Evolutionary conservation across 306 rosid genomes (phyloP), one percentile per base, ranked within the genome.

Genomic region (Cucurbita ficifolia): DNA sequence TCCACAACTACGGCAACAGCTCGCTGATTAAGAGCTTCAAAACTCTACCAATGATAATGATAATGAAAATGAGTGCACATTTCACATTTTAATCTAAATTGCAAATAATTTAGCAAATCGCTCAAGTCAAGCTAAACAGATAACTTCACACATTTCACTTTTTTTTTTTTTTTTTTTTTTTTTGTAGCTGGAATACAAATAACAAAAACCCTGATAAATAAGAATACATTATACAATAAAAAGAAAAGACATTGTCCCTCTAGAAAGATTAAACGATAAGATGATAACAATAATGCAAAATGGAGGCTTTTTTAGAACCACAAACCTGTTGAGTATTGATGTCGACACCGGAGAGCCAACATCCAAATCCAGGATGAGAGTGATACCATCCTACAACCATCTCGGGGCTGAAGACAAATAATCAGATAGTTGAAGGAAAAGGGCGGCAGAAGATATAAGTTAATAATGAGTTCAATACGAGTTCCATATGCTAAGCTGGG

Each of bases 381-480:
- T 92, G 98, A 76, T 92, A 92, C 98, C 96, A 92, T 4, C 98
- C 98, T 1, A 90, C 97, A 80, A 93, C 98, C 98, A 93, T 93
- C 92, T 93, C 97, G 2, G 97, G 97, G 75, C 98, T 90, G 85
- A 74, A 82, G 79, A 42, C 45, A 12, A 14, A 10, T 39, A 76
- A 36, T 63, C 18, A 50, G 60, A 58, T 40, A 35, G 72, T 59
- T 22, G 14, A 13, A 10, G 62, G 69, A 12, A 43, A 45, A 24
- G 57, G 43, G 45, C 11, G n/a, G 19, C 43, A 64, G 0, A 69
- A 69, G 58, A 69, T 48, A 13, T 29, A 14, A 0, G 56, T 29
- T 8, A 7, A 48, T 69, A 46, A 45, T 14, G 40, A 45, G 40
- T 45, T 68, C 55, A 13, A 46, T 46, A 38, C 24, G 49, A 56